Evolutionary conservation across 2,329 filamentous ascomycete genomes (phyloP), one percentile per base, ranked within the genome.

Genomic region (Gaeumannomyces tritici): DNA sequence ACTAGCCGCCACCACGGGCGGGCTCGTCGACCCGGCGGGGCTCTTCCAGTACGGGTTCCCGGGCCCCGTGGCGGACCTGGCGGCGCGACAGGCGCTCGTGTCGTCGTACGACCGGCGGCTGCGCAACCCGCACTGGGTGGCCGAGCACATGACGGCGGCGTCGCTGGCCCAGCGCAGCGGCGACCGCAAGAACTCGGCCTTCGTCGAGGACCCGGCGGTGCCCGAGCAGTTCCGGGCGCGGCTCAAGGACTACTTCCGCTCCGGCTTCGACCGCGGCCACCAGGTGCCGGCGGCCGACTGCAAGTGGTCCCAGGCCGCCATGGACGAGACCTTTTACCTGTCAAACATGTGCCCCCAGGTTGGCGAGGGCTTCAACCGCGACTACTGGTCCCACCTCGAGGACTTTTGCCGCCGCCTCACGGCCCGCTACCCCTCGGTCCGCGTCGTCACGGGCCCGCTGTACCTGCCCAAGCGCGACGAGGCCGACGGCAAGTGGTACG

Each of bases 311-410:
- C 95, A 99, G 76, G 75, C 84, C 47, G 93, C 95, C 66, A 96
- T 99, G 91, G 87, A 99, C 76, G 91, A 90, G 63, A 99, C 95
- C 2, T 99, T 99, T 72, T 88, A 86, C 71, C 83, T 99, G 62
- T 89, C 84, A 72, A 99, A 99, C 79, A 99, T 99, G 93, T 96
- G 93, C 72, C 95, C 95, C 35, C 95, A 99, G 78, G 95, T 99
- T 33, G 95, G 95, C 67, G 91, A 97, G 73, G 95, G 95, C 64
- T 99, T 99, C 82, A 99, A 99, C 79, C 85, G 95, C 61, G 95
- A 99, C 78, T 99, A 99, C 83, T 99, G 95, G 95, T 90, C 95
- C 51, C 95, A 99, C 75, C 93, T 99, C 68, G 95, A 99, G 78
- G 93, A 97, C 72, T 99, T 98, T 72, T 97, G 93, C 77, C 85